phyloP scores from a whole-genome alignment of 148 eudicot genomes.

The Suaeda aralocaspica region DNA sequence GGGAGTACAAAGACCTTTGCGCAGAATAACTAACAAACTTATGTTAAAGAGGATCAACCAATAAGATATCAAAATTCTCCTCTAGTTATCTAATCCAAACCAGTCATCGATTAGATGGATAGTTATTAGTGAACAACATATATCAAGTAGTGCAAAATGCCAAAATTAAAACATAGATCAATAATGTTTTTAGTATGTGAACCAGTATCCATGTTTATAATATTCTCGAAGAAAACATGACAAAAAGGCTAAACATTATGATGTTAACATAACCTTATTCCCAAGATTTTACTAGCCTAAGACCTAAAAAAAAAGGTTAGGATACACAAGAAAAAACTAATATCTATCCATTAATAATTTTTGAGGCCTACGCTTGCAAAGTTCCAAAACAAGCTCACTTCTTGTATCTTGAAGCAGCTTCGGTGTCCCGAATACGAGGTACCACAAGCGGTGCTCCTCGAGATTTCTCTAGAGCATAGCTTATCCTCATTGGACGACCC shows the following conservation, averaged over 20 bases:
- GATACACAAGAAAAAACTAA: background rate
- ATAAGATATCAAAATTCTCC: background rate
- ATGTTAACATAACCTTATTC: background rate
- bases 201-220: background rate
- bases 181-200: background rate
- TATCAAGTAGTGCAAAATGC: background rate
- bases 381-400: background rate
- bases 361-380: background rate
- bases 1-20: background rate
- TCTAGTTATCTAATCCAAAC: background rate
- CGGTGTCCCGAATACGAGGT: conserved; percentile 48
- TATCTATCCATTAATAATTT: background rate
- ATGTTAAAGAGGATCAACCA: background rate
- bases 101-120: background rate
- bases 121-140: background rate
- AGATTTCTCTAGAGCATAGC: conserved; percentile 64
- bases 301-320: background rate
- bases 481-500: conserved; percentile 78
- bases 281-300: conserved; percentile 6
- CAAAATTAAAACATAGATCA: background rate
- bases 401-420: conserved; percentile 20
- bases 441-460: conserved; percentile 68
- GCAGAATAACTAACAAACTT: background rate
- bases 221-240: background rate
- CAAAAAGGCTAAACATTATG: background rate